Evolutionary conservation across 176 grass and related monocot genomes (phyloP).

Genomic region (Melocanna baccifera): DNA sequence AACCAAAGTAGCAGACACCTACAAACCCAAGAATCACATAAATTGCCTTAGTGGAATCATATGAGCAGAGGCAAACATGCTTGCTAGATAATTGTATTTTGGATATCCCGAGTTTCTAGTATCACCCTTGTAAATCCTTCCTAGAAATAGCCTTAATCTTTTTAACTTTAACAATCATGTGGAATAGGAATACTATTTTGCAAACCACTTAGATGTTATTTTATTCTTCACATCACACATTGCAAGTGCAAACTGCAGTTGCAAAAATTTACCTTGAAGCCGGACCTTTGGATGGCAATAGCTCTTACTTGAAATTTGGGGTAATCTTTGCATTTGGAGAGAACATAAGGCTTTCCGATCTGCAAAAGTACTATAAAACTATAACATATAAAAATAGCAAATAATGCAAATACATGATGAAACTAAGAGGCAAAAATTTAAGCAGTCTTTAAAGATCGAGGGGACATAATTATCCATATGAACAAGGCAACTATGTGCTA

Average conservation of each 20-base stretch:
- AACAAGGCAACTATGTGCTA: background rate
- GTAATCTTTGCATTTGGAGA: slow-evolving; percentile 93
- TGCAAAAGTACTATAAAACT: slow-evolving; percentile 31
- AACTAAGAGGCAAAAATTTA: background rate
- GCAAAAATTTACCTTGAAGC: slow-evolving; percentile 80
- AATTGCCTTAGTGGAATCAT: background rate
- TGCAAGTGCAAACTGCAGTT: background rate
- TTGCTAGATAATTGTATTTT: slow-evolving; percentile 5
- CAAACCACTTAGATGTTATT: background rate
- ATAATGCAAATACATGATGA: slow-evolving; percentile 4
- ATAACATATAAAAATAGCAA: no score
- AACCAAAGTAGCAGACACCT: background rate
- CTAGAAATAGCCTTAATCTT: background rate
- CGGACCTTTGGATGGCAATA: slow-evolving; percentile 97
- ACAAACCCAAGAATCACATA: background rate
- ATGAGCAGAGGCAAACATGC: background rate
- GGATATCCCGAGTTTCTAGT: no score
- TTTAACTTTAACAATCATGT: slow-evolving; percentile 5
- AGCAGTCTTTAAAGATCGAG: background rate
- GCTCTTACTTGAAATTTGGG: slow-evolving; percentile 94
- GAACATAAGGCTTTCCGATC: slow-evolving; percentile 91
- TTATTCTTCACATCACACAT: slow-evolving; percentile 16
- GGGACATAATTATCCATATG: background rate
- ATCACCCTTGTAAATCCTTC: background rate
- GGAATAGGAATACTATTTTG: background rate